Conservation (phyloP, 1,139 yeast species). For the Saccharomyces pastorianus region DNA sequence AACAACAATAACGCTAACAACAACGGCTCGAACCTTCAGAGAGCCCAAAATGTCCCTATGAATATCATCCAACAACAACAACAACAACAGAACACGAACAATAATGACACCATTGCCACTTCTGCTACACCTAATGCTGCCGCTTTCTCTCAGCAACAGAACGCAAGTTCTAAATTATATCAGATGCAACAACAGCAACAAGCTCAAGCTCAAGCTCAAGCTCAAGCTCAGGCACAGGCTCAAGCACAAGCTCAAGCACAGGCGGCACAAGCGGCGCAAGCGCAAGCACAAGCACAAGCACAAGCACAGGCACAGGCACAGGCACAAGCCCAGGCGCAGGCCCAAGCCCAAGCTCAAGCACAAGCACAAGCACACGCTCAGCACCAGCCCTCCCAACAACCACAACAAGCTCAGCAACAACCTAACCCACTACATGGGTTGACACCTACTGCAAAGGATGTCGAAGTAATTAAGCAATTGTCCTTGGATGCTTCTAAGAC, state of each 20-base stretch:
- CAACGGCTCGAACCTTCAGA: slow-evolving; percentile 4
- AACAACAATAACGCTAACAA: slow-evolving; percentile 11
- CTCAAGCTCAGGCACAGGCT: slow-evolving; percentile 5
- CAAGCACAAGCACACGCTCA: slow-evolving; percentile 7
- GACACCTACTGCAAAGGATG: slow-evolving; percentile 31
- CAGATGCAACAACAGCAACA: slow-evolving; percentile 8
- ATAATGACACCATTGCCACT: not conserved
- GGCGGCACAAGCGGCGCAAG: slow-evolving; percentile 4
- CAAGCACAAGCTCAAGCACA: slow-evolving; percentile 4
- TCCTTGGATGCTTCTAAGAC: slow-evolving; percentile 56
- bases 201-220: slow-evolving; percentile 1
- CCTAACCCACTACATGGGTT: slow-evolving; percentile 23
- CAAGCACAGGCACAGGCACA: not conserved
- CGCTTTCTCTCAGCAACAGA: slow-evolving; percentile 1
- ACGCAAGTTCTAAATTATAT: not conserved
- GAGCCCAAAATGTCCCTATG: not conserved
- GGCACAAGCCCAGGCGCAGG: slow-evolving; percentile 4
- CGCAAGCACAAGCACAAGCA: not conserved
- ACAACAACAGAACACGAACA: not conserved
- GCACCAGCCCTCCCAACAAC: slow-evolving; percentile 9
- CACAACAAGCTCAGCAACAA: slow-evolving; percentile 16
- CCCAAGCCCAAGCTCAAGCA: slow-evolving; percentile 3
- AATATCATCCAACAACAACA: not conserved
- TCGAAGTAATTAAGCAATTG: slow-evolving; percentile 46
- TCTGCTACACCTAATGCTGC: not conserved